Conservation (phyloP, 2,329 filamentous ascomycete genomes). For the Nectriaceae sp. region DNA sequence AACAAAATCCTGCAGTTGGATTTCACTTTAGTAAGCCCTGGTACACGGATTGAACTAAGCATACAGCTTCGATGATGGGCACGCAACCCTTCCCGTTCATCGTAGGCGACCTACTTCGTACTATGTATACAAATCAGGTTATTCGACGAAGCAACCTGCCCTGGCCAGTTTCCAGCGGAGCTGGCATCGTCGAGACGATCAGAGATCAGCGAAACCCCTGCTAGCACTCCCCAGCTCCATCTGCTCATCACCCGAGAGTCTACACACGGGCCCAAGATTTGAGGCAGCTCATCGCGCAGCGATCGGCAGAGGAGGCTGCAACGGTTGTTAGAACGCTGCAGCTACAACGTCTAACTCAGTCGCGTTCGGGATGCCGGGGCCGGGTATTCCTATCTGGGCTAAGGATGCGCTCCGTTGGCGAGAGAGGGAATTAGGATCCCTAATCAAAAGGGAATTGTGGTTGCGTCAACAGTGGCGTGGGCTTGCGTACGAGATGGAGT, state of each 20-base stretch:
- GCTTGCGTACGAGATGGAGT: slow-evolving; percentile 8
- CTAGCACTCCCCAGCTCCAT: slow-evolving; percentile 25
- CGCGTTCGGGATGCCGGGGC: not conserved
- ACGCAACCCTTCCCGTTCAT: too few relatives aligned
- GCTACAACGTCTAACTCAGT: not conserved
- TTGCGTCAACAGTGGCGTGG: slow-evolving; percentile 13
- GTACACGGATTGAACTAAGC: too few relatives aligned
- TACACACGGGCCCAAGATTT: slow-evolving; percentile 22
- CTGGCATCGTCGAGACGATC: too few relatives aligned
- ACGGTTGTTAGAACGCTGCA: slow-evolving; percentile 12
- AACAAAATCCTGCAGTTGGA: not conserved
- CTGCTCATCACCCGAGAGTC: slow-evolving; percentile 29
- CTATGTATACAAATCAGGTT: too few relatives aligned
- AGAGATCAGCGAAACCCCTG: slow-evolving; percentile 29
- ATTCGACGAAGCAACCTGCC: too few relatives aligned
- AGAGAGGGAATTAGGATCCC: not conserved
- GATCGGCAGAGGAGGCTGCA: slow-evolving; percentile 24
- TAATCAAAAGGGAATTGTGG: slow-evolving; percentile 4
- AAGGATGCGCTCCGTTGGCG: slow-evolving; percentile 4
- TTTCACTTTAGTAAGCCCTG: too few relatives aligned
- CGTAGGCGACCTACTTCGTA: too few relatives aligned
- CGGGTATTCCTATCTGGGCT: not conserved
- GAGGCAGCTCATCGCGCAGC: slow-evolving; percentile 21
- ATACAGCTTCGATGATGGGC: too few relatives aligned
- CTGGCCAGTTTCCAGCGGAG: too few relatives aligned